Base-by-base conservation (phyloP, 495 filamentous ascomycete species). In the Aspergillus avenaceus region DNA sequence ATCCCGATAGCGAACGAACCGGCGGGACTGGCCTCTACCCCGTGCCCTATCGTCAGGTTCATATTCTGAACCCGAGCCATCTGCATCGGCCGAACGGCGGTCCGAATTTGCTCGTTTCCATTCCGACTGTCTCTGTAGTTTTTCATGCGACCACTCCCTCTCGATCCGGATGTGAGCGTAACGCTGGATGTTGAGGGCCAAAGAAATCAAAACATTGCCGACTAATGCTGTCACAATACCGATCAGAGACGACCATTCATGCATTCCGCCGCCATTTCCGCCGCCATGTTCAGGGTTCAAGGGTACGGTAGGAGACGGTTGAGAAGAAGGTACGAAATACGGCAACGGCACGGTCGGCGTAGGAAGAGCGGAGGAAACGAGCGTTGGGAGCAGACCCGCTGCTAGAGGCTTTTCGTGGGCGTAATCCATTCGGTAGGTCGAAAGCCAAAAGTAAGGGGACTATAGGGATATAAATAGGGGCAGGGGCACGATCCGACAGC, bases 181-280 rank as follows among this genome's bases (percentile, higher is more conserved):
- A 45, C 95, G 88, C 65, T 97, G 93, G 40, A 93, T 89, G 56
- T 98, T 98, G 49, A 98, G 86, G 12, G 93, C 93, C 46, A 97
- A 78, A 4, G 91, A 95, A 29, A 98, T 97, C 46, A 98, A 74
- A 27, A 96, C 76, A 64, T 97, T 97, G 27, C 93, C 93, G 41
- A 81, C 74, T 62, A 98, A 90, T 31, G 93, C 92, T 1, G 91
- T 91, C 40, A 91, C 65, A 59, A 98, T 97, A 58, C 93, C 93
- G 58, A 98, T 97, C 49, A 97, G 70, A 1, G 89, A 92, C 9
- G 88, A 93, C 91, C 91, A 96, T 59, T 87, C 76, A 47, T 84
- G 80, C 7, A 88, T 67, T 1, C 80, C 66, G 21, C 67, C 66
- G 16, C 67, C 66, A 26, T 67, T 66, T 24, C 63, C 68, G 21